A percentile compares a stretch with the other conserved stretches of the same genome.
phyloP scores from a whole-genome alignment of 2,329 filamentous ascomycete species.

The Pestalotiopsis fici region DNA sequence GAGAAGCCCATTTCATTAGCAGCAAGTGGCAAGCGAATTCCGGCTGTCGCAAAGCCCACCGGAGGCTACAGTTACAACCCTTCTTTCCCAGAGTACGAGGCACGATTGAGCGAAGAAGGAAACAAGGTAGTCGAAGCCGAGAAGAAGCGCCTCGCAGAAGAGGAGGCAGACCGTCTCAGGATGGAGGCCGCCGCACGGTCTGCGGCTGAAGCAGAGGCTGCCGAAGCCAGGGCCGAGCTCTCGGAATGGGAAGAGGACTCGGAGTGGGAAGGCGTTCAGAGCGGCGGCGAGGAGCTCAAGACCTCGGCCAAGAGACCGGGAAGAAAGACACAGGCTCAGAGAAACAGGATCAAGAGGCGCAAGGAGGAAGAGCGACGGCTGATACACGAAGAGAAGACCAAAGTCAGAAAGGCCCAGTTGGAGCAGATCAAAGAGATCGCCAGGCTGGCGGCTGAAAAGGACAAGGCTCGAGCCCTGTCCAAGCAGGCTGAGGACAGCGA shows the following conservation, averaged over 20 bases:
- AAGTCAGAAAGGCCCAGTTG: slow-evolving; percentile 71
- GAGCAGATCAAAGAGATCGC: slow-evolving; percentile 72
- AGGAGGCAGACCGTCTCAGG: slow-evolving; percentile 66
- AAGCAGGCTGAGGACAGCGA: slow-evolving; percentile 47
- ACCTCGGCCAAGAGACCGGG: slow-evolving; percentile 73
- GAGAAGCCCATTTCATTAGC: slow-evolving; percentile 78
- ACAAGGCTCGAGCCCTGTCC: slow-evolving; percentile 45
- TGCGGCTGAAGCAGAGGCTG: slow-evolving; percentile 74
- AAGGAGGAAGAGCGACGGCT: slow-evolving; percentile 82
- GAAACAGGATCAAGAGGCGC: slow-evolving; percentile 84
- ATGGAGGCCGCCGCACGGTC: slow-evolving; percentile 69
- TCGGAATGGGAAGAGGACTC: slow-evolving; percentile 84
- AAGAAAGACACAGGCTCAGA: slow-evolving; percentile 82
- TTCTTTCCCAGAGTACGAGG: slow-evolving; percentile 80
- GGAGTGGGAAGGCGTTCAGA: slow-evolving; percentile 88
- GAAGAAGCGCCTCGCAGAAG: slow-evolving; percentile 68
- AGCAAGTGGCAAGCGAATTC: slow-evolving; percentile 77
- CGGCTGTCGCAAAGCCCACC: slow-evolving; percentile 76
- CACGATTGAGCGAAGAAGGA: slow-evolving; percentile 72
- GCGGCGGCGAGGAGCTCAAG: slow-evolving; percentile 69
- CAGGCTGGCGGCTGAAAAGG: slow-evolving; percentile 60
- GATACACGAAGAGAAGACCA: slow-evolving; percentile 75
- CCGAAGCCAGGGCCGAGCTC: slow-evolving; percentile 64
- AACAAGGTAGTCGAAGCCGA: slow-evolving; percentile 80
- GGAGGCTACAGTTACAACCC: slow-evolving; percentile 94